Evolutionary conservation across 495 filamentous ascomycete genomes (phyloP).

Genomic region (Aspergillus wentii): DNA sequence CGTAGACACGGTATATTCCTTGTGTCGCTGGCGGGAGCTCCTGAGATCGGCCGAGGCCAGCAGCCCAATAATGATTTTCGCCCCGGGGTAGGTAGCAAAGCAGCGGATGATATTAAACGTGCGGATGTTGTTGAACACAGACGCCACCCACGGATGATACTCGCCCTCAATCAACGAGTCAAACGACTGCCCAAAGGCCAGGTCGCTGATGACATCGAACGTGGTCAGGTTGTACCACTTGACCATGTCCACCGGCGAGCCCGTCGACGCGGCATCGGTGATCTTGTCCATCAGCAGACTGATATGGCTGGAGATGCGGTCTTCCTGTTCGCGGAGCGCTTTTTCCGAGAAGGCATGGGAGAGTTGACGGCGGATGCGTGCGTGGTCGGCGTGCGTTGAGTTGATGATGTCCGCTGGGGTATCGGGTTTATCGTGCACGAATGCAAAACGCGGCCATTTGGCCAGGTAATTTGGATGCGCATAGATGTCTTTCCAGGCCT

Average conservation of each 20-base stretch:
- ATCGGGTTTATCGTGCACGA: conserved; percentile 1
- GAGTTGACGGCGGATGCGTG: conserved; percentile 21
- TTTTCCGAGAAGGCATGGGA: conserved; percentile 48
- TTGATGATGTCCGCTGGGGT: conserved; percentile 11
- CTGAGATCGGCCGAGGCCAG: conserved; percentile 9
- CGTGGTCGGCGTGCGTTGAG: conserved; percentile 17
- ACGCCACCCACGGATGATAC: conserved; percentile 46
- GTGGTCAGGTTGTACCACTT: conserved; percentile 53
- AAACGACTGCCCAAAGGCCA: conserved; percentile 54
- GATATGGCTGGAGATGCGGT: conserved; percentile 41
- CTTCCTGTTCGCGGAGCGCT: conserved; percentile 45
- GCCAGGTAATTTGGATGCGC: conserved; percentile 2
- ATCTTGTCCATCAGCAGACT: conserved; percentile 41
- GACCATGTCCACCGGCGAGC: conserved; percentile 23
- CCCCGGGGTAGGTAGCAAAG: too few relatives aligned
- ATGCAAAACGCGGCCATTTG: background rate
- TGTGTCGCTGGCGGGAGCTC: background rate
- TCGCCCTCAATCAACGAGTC: conserved; percentile 39
- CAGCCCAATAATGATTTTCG: too few relatives aligned
- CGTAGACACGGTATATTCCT: conserved; percentile 4
- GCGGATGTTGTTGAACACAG: conserved; percentile 24
- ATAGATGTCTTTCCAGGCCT: conserved; percentile 40
- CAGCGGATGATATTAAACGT: too few relatives aligned
- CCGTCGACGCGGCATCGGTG: conserved; percentile 8
- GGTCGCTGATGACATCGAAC: conserved; percentile 55